Conservation (phyloP, 805 yeast genomes). For the Candida caryicola region DNA sequence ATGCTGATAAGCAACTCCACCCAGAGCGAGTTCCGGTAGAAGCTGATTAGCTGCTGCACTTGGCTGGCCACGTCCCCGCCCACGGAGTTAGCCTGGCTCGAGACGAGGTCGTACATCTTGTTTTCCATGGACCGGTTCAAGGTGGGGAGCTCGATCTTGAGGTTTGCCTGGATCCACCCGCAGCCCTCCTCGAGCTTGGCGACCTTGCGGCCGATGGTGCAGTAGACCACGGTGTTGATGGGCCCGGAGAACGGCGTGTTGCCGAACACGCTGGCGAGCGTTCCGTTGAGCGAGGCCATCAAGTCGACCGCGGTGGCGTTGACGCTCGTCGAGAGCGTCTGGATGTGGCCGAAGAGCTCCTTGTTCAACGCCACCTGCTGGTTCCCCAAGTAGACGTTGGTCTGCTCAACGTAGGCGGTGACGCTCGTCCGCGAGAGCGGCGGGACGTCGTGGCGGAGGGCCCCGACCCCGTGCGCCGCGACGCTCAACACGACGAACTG, state of each 20-base stretch:
- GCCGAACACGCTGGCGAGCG: slow-evolving; percentile 59
- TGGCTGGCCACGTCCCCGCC: background rate
- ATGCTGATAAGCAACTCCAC: slow-evolving; percentile 7
- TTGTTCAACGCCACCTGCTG: slow-evolving; percentile 57
- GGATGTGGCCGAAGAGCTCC: slow-evolving; percentile 65
- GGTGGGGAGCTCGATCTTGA: slow-evolving; percentile 58
- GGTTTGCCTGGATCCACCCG: slow-evolving; percentile 70
- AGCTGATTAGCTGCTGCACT: slow-evolving; percentile 1
- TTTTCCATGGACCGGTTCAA: slow-evolving; percentile 3
- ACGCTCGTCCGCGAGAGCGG: background rate
- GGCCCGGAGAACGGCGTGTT: slow-evolving; percentile 65
- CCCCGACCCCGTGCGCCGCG: slow-evolving; percentile 10
- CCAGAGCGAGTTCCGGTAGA: slow-evolving; percentile 5
- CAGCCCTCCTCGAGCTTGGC: slow-evolving; percentile 65
- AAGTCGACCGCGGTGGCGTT: slow-evolving; percentile 61
- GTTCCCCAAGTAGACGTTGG: slow-evolving; percentile 51
- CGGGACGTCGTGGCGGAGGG: background rate
- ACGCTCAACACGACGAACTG: slow-evolving; percentile 50
- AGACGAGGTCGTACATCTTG: slow-evolving; percentile 1
- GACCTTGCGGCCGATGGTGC: slow-evolving; percentile 76
- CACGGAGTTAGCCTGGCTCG: background rate
- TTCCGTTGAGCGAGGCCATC: slow-evolving; percentile 54
- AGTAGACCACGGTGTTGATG: slow-evolving; percentile 65
- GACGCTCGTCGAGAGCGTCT: slow-evolving; percentile 52
- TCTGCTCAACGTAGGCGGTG: slow-evolving; percentile 16